Evolutionary conservation across 331 rosid genomes (phyloP), one percentile per base, ranked within the genome.

Genomic region (Rosa hybrid): DNA sequence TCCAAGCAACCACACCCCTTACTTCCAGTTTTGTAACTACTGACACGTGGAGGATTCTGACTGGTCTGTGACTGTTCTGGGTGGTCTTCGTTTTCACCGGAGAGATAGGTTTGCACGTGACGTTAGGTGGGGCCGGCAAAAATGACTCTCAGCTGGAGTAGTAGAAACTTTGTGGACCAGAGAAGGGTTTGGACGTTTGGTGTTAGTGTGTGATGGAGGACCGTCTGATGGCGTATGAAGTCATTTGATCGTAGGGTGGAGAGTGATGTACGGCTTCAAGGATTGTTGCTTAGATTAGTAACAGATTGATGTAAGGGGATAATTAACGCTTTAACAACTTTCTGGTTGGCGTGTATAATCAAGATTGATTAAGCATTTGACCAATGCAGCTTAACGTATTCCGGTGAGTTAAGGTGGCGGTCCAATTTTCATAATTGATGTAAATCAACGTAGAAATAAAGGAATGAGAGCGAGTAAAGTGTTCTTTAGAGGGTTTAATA

Each of bases 31-130:
- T 42, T 1, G 18, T 39, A 34, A 78, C 11, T 21, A 3, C 23
- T 38, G 30, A 59, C 71, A 88, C 81, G 84, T 86, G 86, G 90
- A 7, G 0, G 50, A 0, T 0, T 5, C 2, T 42, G n/a, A 71
- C 71, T 79, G 89, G 88, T 38, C 1, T 2, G 27, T 39, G 20
- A 74, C 53, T 2, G 27, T 21, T 42, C 6, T 12, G 45, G 71
- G 71, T 71, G 41, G 7, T 50, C 63, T 72, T 87, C 87, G 50
- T 71, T 84, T 72, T 81, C 83, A 18, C 51, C 5, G 84, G 80
- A 80, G 77, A 84, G 44, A 60, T 51, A 60, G 51, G 72, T 81
- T 85, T 60, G 13, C 39, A 12, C 64, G 39, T 12, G 53, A 77
- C 81, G 87, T 75, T 69, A 82, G 12, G 77, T 60, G 79, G 78